Percentiles rank a stretch among this genome's conserved stretches.
Conservation (phyloP, 83 land plant species). For the Diphasiastrum complanatum region DNA sequence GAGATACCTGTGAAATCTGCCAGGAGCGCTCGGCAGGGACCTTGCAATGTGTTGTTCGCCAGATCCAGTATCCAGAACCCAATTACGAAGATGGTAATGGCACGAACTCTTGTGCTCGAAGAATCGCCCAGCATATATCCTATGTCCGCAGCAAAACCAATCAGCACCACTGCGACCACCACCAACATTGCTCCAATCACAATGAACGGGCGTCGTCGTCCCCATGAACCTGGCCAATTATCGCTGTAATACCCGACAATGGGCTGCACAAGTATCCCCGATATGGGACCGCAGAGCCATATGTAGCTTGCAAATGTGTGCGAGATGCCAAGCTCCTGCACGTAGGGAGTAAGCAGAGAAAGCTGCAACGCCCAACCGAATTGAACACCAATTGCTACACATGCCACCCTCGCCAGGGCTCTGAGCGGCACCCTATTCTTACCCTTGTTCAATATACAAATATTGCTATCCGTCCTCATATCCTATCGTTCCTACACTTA, state of each 20-base stretch:
- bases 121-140: conserved; percentile 61
- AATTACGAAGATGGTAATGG: conserved; percentile 54
- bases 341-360: conserved; percentile 85
- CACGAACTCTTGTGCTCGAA: conserved; percentile 39
- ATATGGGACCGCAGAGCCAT: conserved; percentile 96
- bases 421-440: conserved; percentile 25
- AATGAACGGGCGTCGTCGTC: conserved; percentile 79
- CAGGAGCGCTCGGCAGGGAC: conserved; percentile 83
- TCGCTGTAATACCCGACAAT: conserved; percentile 74
- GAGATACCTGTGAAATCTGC: conserved; percentile 75
- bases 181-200: conserved; percentile 47
- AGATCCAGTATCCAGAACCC: conserved; percentile 94
- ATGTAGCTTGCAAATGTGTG: conserved; percentile 80
- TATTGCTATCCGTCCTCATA: too few relatives aligned
- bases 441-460: too few relatives aligned
- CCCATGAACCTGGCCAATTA: conserved; percentile 43
- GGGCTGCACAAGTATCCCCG: conserved; percentile 85
- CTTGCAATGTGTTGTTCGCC: conserved; percentile 84
- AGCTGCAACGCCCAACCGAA: conserved; percentile 99
- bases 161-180: conserved; percentile 45
- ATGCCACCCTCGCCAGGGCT: conserved; percentile 42
- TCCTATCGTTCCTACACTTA: too few relatives aligned
- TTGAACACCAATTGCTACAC: conserved; percentile 82
- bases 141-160: conserved; percentile 71
- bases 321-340: conserved; percentile 85